A percentile compares a stretch with the other conserved stretches of the same genome.
phyloP scores from a whole-genome alignment of 371 early-diverging fungal species.

The Conidiobolus coronatus region DNA sequence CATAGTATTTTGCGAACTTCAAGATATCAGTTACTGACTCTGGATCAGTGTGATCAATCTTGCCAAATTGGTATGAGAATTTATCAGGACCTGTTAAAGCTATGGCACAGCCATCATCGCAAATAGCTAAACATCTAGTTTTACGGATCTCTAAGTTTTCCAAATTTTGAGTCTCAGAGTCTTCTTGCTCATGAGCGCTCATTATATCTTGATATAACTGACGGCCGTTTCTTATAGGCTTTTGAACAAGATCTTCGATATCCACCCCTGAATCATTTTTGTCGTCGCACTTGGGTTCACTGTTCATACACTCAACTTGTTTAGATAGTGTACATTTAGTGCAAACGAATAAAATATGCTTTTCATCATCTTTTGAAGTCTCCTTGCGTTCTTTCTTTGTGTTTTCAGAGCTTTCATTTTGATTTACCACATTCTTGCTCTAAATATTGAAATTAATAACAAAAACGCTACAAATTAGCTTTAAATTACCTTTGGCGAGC shows the following conservation, averaged over 20 bases:
- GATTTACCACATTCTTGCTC: no score
- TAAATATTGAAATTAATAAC: no score
- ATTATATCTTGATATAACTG: neutral
- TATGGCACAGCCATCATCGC: slow-evolving; percentile 4
- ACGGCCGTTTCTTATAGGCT: neutral
- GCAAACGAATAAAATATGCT: slow-evolving; percentile 4
- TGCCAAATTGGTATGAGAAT: slow-evolving; percentile 1
- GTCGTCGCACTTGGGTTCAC: neutral
- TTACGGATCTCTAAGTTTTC: slow-evolving; percentile 2
- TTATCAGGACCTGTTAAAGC: slow-evolving; percentile 4
- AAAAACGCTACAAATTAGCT: no score
- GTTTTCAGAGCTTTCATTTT: no score
- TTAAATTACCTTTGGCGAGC: no score
- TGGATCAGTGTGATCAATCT: slow-evolving; percentile 1
- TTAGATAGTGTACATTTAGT: slow-evolving; percentile 1
- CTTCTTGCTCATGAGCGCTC: neutral
- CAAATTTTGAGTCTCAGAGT: neutral
- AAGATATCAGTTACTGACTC: slow-evolving; percentile 3
- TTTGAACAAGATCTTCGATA: neutral
- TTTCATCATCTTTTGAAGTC: neutral
- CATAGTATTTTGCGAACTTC: slow-evolving; percentile 1
- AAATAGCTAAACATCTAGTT: slow-evolving; percentile 1
- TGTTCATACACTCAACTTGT: neutral
- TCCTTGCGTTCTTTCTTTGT: no score
- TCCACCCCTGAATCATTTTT: neutral